Percentiles rank a stretch among this genome's conserved stretches.
These are phyloP conservation scores for Diatrype stigma DNA, from an alignment of 2,329 filamentous ascomycete genomes.

Conservation along the genomic window DNA sequence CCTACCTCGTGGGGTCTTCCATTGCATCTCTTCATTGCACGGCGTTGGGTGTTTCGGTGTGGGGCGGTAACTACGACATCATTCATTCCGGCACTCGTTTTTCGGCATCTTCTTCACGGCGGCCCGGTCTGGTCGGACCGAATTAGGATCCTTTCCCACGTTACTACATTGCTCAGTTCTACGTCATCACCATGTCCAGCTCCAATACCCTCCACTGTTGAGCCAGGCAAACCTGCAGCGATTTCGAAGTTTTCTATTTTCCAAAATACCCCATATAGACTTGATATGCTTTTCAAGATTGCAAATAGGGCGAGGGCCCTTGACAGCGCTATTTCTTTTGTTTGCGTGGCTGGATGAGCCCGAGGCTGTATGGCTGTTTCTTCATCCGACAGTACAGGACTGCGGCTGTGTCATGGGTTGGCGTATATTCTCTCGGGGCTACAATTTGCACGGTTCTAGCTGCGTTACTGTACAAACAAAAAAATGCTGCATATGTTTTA, in stretches of 20 bases:
- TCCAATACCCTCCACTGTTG: constrained; percentile 25
- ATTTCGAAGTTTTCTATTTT: constrained; percentile 14
- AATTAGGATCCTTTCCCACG: constrained; percentile 17
- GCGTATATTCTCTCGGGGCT: not conserved
- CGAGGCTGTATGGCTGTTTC: constrained; percentile 6
- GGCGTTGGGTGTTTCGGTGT: constrained; percentile 26
- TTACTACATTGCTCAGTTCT: constrained; percentile 19
- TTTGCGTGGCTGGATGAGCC: constrained; percentile 16
- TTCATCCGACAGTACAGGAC: not conserved
- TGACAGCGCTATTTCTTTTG: constrained; percentile 28
- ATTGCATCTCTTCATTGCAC: constrained; percentile 28
- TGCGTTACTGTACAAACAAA: not conserved
- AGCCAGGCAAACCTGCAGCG: constrained; percentile 12
- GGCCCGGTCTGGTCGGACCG: constrained; percentile 21
- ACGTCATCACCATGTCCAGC: constrained; percentile 20
- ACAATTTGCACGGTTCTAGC: not conserved
- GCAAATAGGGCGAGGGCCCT: constrained; percentile 21
- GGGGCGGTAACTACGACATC: constrained; percentile 20
- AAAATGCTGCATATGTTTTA: constrained; percentile 1
- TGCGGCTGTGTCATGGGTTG: not conserved
- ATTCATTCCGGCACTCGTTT: constrained; percentile 25
- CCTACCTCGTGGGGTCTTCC: constrained; percentile 5
- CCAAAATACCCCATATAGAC: constrained; percentile 26
- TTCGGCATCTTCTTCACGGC: constrained; percentile 21
- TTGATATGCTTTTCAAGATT: constrained; percentile 26